Base-by-base conservation (phyloP, 2,329 filamentous ascomycete genomes). In the Coleophoma crateriformis region DNA sequence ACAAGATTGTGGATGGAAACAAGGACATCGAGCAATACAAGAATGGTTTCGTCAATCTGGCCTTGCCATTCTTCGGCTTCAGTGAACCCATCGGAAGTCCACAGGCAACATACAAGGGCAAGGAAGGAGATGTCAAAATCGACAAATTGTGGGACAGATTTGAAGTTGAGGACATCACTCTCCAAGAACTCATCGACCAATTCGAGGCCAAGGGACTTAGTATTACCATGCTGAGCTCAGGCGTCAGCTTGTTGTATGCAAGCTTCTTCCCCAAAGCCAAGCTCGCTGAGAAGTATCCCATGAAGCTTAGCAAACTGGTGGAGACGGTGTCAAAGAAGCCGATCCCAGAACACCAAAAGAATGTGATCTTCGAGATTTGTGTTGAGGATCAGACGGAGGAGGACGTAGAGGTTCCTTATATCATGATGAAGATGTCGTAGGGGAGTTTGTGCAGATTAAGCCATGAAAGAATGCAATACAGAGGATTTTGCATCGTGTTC, bases 91-190 rank as follows among this genome's bases (percentile, higher is more conserved):
- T 99, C 61, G 84, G 85, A 5, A 96, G 90, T 60, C 90, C 91
- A 32, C 97, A 96, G 79, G 88, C 92, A 56, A 88, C 82, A 62
- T 99, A 97, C 72, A 75, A 84, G 65, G 87, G 90, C 19, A 85
- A 85, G 47, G 72, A 88, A 39, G 88, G 87, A 63, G 86, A 87
- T 60, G 88, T 95, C 15, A 82, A 78, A 20, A 84, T 99, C 61
- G 94, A 99, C 75, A 95, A 95, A 76, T 86, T 99, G 48, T 99
- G 94, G 94, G 94, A 97, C 69, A 87, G 94, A 37, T 97, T 97
- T 62, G 91, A 97, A 74, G 77, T 96, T 34, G 79, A 87, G 14
- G 83, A 99, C 65, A 82, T 96, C 46, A 92, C 90, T 2, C 76
- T 99, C 46, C 77, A 81, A 64, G 84, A 97, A 66, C 88, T 99